These are phyloP conservation scores for Nissolia schottii DNA, from an alignment of 306 rosid species.

Conservation along the genomic window DNA sequence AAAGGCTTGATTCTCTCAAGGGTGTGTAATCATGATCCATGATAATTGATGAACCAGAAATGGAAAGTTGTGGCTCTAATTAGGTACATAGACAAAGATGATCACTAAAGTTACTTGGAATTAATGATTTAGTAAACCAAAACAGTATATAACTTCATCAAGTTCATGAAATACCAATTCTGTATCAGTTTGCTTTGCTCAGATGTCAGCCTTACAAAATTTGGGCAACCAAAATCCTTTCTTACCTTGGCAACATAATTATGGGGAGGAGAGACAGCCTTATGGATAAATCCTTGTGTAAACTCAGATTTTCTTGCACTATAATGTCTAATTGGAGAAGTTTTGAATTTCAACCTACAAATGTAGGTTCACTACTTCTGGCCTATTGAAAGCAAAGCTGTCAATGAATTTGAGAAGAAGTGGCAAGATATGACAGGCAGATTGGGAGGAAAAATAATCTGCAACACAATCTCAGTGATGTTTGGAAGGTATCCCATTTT, in stretches of 20 bases:
- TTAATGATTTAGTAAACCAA: background rate
- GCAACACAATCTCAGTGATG: conserved; percentile 70
- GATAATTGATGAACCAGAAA: background rate
- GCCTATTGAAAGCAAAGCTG: conserved; percentile 54
- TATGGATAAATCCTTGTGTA: background rate
- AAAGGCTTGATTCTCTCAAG: background rate
- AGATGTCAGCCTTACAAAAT: background rate
- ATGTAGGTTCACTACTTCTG: conserved; percentile 74
- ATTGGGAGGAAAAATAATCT: conserved; percentile 49
- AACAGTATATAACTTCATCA: background rate
- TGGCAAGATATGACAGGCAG: conserved; percentile 61
- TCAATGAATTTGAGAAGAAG: conserved; percentile 58
- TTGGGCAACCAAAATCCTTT: conserved; percentile 4
- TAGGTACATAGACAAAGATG: background rate
- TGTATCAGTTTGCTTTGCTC: background rate
- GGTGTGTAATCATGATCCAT: background rate
- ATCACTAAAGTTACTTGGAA: background rate
- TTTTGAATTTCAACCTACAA: conserved; percentile 11
- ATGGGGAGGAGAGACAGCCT: background rate
- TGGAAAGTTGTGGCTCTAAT: background rate
- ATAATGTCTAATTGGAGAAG: conserved; percentile 6
- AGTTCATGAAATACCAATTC: background rate
- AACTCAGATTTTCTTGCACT: background rate
- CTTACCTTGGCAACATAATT: background rate
- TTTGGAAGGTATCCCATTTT: conserved; percentile 69